Base-by-base conservation (phyloP, 2,329 filamentous ascomycete genomes). In the Tolypocladium endophyticum region DNA sequence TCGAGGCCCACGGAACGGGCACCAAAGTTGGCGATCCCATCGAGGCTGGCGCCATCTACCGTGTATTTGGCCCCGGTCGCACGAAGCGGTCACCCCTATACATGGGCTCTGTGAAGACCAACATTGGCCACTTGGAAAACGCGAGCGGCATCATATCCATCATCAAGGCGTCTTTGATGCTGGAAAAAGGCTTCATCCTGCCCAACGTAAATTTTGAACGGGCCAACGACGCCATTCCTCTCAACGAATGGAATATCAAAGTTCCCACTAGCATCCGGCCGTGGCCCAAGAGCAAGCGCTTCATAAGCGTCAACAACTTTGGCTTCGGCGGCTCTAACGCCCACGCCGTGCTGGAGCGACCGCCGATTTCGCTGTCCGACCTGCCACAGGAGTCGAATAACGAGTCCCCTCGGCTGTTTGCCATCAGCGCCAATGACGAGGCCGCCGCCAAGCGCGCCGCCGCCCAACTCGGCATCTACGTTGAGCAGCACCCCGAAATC, bases 1-100 rank as follows among this genome's bases (percentile, higher is more conserved):
- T 76, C 41, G 81, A 85, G 64, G 79, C 79, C 3, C 82, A 85
- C 65, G 81, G 81, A 23, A 84, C 82, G 0, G 82, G 81, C 8
- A 85, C 82, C 23, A 73, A 73, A 43, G 77, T 78, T 1, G 83
- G 83, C 2, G 82, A 85, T 61, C 81, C 81, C 0, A 76, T 79
- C n/a, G 82, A 85, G 62, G 78, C 79, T 1, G 71, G 69, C 14
- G 80, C 78, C 4, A 75, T 84, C 39, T 68, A 74, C 45, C 72
- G 73, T 11, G 75, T 79, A 0, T 75, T 81, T 35, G 72, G 74
- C 6, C 60, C 68, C 25, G 71, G 72, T 4, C 72, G 76, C 12
- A 72, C 74, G 28, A 67, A 71, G n/a, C 69, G 73, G n/a, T 68
- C 72, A 52, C 77, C 76, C 5, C 64, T 79, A 11, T 78, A 73